phyloP scores from a whole-genome alignment of 192 early-diverging fungal genomes.

The Coemansia sp. region DNA sequence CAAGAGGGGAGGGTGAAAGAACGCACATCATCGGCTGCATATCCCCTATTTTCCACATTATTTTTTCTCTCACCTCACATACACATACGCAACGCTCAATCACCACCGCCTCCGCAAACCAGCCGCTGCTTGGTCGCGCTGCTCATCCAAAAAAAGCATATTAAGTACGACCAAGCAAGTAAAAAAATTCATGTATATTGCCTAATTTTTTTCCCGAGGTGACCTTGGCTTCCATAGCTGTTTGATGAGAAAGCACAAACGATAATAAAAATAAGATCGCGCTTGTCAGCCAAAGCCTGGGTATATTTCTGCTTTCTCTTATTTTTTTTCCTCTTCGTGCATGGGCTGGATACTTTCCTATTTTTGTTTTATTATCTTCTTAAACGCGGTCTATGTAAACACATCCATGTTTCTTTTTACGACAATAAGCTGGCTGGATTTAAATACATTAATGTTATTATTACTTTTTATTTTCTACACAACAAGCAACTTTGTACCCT shows the following conservation, averaged over 20 bases:
- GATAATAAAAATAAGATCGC: not conserved
- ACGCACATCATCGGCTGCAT: not conserved
- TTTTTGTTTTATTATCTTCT: constrained; percentile 7
- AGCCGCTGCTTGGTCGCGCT: not conserved
- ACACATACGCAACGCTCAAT: not conserved
- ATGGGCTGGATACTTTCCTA: not conserved
- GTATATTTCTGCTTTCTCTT: not conserved
- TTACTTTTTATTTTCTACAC: constrained; percentile 3
- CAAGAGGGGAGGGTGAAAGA: not conserved
- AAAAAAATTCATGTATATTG: not conserved
- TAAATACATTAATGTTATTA: constrained; percentile 5
- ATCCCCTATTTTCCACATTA: not conserved
- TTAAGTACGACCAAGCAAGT: not conserved
- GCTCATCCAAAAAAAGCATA: not conserved
- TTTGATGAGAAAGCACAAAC: not conserved
- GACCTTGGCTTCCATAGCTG: not conserved
- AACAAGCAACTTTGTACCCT: not conserved
- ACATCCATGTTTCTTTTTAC: not conserved
- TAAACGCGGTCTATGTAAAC: constrained; percentile 8
- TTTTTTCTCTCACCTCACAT: constrained; percentile 2
- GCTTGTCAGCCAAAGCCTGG: not conserved
- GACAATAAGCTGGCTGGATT: constrained; percentile 1
- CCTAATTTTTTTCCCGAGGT: not conserved
- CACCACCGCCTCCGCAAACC: not conserved
- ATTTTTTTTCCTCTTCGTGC: constrained; percentile 2